phyloP scores from a whole-genome alignment of 2,329 filamentous ascomycete species.

The Teratosphaeria viscida region DNA sequence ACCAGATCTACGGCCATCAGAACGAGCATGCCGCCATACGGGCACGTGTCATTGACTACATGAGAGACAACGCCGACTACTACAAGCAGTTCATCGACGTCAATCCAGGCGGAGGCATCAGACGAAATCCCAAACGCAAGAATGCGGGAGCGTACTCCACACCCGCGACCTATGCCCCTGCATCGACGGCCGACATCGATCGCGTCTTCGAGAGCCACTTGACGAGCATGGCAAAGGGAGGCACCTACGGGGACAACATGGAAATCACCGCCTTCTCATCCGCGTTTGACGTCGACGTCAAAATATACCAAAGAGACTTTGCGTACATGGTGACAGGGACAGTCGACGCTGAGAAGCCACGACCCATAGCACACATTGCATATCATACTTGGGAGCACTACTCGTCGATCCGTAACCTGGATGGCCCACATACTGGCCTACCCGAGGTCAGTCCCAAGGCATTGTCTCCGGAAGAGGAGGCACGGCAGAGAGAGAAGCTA shows the following conservation, averaged over 20 bases:
- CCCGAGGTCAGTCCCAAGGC: slow-evolving; percentile 36
- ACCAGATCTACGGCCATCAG: slow-evolving; percentile 55
- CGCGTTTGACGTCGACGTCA: slow-evolving; percentile 51
- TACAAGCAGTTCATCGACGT: slow-evolving; percentile 56
- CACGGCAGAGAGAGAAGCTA: slow-evolving; percentile 27
- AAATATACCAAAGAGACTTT: slow-evolving; percentile 48
- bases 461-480: slow-evolving; percentile 32
- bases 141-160: slow-evolving; percentile 39
- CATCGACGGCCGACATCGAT: slow-evolving; percentile 45
- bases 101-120: slow-evolving; percentile 42
- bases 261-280: slow-evolving; percentile 57
- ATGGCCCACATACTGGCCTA: slow-evolving; percentile 48
- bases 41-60: slow-evolving; percentile 48
- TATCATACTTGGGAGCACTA: slow-evolving; percentile 54
- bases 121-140: slow-evolving; percentile 49
- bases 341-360: slow-evolving; percentile 14
- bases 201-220: slow-evolving; percentile 46
- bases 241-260: slow-evolving; percentile 56
- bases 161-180: slow-evolving; percentile 34
- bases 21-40: slow-evolving; percentile 49
- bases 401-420: slow-evolving; percentile 52
- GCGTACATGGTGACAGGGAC: slow-evolving; percentile 40
- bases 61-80: slow-evolving; percentile 49
- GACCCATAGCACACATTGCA: slow-evolving; percentile 37
- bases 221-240: slow-evolving; percentile 47